Percentiles rank a stretch among this genome's conserved stretches.
Evolutionary conservation across 1,284 basidiomycete genomes (phyloP).

Genomic region (Sporisorium sorghi): DNA sequence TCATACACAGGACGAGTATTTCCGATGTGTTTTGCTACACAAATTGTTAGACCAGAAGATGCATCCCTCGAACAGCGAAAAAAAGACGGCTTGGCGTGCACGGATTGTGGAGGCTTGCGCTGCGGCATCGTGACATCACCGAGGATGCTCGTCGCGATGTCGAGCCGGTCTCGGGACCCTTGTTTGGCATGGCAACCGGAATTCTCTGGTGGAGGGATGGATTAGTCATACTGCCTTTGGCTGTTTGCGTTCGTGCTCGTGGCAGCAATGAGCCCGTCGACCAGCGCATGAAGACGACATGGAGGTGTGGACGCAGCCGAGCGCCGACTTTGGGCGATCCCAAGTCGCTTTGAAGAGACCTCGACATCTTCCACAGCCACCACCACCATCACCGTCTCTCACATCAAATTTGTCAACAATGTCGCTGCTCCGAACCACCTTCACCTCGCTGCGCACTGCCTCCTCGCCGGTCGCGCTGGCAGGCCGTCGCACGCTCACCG

Average conservation of each 20-base stretch:
- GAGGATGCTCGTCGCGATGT: conserved; percentile 8
- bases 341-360: not conserved
- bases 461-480: conserved; percentile 10
- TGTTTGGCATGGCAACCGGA: not conserved
- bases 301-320: too few relatives aligned
- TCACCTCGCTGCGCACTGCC: conserved; percentile 15
- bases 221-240: conserved; percentile 2
- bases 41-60: not conserved
- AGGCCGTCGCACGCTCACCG: conserved; percentile 26
- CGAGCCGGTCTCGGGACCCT: conserved; percentile 1
- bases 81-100: not conserved
- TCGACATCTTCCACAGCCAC: not conserved
- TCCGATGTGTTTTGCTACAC: too few relatives aligned
- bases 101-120: conserved; percentile 18
- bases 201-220: not conserved
- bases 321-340: not conserved
- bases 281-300: too few relatives aligned
- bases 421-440: conserved; percentile 45
- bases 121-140: conserved; percentile 23
- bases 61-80: not conserved
- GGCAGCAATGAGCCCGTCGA: too few relatives aligned
- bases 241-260: too few relatives aligned
- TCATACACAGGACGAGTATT: too few relatives aligned
- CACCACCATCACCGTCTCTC: conserved; percentile 4
- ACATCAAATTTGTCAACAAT: conserved; percentile 13